Evolutionary conservation across 2,329 filamentous ascomycete genomes (phyloP).

Genomic region (Phoma sp.): DNA sequence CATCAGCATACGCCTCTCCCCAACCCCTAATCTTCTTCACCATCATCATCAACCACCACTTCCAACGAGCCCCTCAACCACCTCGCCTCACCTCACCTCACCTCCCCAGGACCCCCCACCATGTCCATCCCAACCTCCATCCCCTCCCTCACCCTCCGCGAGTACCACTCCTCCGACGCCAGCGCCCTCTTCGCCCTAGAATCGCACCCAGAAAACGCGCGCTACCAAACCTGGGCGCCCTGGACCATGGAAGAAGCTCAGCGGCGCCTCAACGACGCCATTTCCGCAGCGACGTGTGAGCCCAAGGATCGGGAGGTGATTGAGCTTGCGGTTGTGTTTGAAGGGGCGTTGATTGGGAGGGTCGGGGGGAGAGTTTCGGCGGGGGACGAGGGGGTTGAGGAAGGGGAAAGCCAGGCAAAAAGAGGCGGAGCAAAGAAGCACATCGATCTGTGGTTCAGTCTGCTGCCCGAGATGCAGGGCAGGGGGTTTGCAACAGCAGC

Average conservation of each 20-base stretch:
- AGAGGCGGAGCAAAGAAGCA: conserved; percentile 8
- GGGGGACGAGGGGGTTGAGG: not conserved
- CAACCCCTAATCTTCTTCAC: no score
- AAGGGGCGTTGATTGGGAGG: conserved; percentile 34
- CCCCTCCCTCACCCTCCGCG: conserved; percentile 32
- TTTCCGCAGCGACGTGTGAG: conserved; percentile 22
- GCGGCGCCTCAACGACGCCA: conserved; percentile 24
- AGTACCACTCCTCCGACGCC: conserved; percentile 33
- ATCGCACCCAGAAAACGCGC: conserved; percentile 29
- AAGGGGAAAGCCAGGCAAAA: not conserved
- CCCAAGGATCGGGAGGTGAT: conserved; percentile 26
- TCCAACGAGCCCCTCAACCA: no score
- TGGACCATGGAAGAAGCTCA: conserved; percentile 30
- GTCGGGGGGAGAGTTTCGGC: conserved; percentile 22
- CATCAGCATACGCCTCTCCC: no score
- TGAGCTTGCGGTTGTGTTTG: conserved; percentile 38
- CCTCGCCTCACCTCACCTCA: no score
- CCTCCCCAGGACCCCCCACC: no score
- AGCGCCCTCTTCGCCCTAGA: conserved; percentile 33
- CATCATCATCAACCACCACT: no score
- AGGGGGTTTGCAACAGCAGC: conserved; percentile 42
- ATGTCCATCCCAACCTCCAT: conserved; percentile 13
- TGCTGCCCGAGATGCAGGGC: conserved; percentile 32
- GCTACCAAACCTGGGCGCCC: conserved; percentile 37
- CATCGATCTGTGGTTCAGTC: conserved; percentile 40